Evolutionary conservation across 1,284 basidiomycete species (phyloP).

Genomic region (Ganoderma leucocontextum): DNA sequence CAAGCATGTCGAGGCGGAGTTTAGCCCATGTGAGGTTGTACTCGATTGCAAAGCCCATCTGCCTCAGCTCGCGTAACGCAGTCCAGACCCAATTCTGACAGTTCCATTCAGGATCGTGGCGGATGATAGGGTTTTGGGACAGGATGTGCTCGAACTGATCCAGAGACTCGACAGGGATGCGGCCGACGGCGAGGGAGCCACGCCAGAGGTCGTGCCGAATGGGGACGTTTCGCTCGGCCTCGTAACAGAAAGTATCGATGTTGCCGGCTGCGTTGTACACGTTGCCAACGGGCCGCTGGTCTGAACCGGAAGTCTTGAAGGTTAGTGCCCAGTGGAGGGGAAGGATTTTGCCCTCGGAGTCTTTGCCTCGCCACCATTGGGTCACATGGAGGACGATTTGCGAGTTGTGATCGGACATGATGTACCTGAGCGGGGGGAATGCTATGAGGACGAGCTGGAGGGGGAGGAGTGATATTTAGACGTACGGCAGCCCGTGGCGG

Average conservation of each 20-base stretch:
- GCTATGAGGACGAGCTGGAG: constrained; percentile 9
- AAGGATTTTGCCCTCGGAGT: constrained; percentile 28
- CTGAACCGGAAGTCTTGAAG: constrained; percentile 30
- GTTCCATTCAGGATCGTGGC: constrained; percentile 33
- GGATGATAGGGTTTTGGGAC: constrained; percentile 27
- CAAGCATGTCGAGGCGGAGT: constrained; percentile 27
- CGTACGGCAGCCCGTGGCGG: constrained; percentile 11
- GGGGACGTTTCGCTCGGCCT: constrained; percentile 22
- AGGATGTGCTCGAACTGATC: constrained; percentile 32
- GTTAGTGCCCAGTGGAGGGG: constrained; percentile 37
- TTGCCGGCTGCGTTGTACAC: constrained; percentile 35
- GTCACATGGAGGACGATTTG: constrained; percentile 32
- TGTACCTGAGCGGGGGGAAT: constrained; percentile 14
- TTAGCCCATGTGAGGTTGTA: constrained; percentile 25
- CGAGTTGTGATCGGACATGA: constrained; percentile 26
- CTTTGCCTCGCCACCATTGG: constrained; percentile 35
- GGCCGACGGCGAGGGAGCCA: constrained; percentile 32
- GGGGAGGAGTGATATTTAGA: constrained; percentile 5
- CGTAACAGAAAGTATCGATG: constrained; percentile 36
- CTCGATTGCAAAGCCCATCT: constrained; percentile 27
- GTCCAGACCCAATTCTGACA: constrained; percentile 37
- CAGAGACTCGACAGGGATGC: constrained; percentile 26
- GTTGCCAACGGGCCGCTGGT: constrained; percentile 27
- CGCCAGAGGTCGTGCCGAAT: constrained; percentile 35
- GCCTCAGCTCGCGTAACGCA: constrained; percentile 31